Evolutionary conservation across 208 protist genomes (phyloP), one percentile per base, ranked within the genome.

Genomic region (Jaenimonas drosophilae): DNA sequence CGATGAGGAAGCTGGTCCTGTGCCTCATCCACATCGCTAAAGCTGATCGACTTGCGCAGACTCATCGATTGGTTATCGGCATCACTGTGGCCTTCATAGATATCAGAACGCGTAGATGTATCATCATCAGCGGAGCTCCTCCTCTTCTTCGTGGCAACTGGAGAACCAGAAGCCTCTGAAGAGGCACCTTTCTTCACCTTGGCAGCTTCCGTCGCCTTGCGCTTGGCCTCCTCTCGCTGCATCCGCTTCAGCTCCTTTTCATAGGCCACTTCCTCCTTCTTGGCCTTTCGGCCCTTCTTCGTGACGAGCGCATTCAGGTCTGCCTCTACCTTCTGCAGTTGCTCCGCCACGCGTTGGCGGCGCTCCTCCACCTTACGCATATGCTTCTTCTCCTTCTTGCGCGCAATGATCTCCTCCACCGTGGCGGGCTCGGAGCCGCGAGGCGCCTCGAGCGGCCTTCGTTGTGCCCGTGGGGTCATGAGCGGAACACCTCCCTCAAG

Each of bases 331-430:
- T 65, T 48, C 16, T 62, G 38, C 14, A 88, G 7, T 25, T 67
- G 14, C 19, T 62, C 49, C 14, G 49, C 48, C n/a, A 85, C 59
- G 12, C 71, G 64, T 32, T 62, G 44, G 0, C 65, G 67, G 24
- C 84, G 62, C 19, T 59, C 59, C 54, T 78, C 79, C 17, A 58
- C 46, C 52, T 87, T 86, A 7, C 71, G 70, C 37, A 48, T 32
- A 64, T 89, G 79, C 45, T 93, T 89, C 34, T 66, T 69, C 38
- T 77, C 79, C 54, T 89, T 93, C 57, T 93, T 93, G 12, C 63
- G 41, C 7, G 83, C 78, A 47, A 91, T 79, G 38, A 86, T 76
- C 26, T 73, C 71, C 30, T 74, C 66, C 4, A 70, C 45, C 0
- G 49, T 69, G 25, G n/a, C n/a, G 37, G 6, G 37, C 19, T 42